Percentiles rank a stretch among this genome's conserved stretches.
These are phyloP conservation scores for Protostelium mycophagum DNA, from an alignment of 78 protist genomes.

Conservation along the genomic window DNA sequence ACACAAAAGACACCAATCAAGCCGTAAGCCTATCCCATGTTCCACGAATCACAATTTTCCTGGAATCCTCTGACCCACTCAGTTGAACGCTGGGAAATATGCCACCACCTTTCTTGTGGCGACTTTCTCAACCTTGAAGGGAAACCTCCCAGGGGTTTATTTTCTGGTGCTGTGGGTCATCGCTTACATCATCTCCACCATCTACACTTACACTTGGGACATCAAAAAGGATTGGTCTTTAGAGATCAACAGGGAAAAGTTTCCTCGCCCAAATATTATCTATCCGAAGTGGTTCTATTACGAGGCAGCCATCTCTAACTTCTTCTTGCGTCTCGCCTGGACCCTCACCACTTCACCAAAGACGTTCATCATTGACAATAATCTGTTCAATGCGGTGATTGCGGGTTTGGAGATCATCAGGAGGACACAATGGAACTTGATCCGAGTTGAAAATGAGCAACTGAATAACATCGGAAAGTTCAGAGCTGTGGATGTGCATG, in stretches of 20 bases:
- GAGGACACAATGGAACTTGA: conserved; percentile 58
- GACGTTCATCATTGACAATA: conserved; percentile 26
- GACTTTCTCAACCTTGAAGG: neutral
- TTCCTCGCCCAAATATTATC: conserved; percentile 8
- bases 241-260: conserved; percentile 14
- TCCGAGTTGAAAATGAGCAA: conserved; percentile 66
- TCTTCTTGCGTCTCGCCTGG: conserved; percentile 38
- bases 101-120: conserved; percentile 11
- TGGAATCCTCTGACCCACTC: neutral
- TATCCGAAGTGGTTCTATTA: conserved; percentile 38
- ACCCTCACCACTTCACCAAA: conserved; percentile 25
- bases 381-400: conserved; percentile 18
- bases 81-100: conserved; percentile 38
- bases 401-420: conserved; percentile 32
- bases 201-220: conserved; percentile 36
- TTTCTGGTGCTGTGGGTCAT: conserved; percentile 31
- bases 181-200: conserved; percentile 5
- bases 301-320: conserved; percentile 30
- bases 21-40: neutral
- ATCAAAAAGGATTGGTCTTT: conserved; percentile 52
- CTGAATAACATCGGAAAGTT: conserved; percentile 44
- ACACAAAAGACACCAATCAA: conserved; percentile 45
- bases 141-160: neutral
- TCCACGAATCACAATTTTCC: neutral
- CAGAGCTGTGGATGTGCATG: conserved; percentile 43